A percentile compares a stretch with the other conserved stretches of the same genome.
These are phyloP conservation scores for Sporopachydermia cereana DNA, from an alignment of 1,139 yeast species.

Conservation along the genomic window DNA sequence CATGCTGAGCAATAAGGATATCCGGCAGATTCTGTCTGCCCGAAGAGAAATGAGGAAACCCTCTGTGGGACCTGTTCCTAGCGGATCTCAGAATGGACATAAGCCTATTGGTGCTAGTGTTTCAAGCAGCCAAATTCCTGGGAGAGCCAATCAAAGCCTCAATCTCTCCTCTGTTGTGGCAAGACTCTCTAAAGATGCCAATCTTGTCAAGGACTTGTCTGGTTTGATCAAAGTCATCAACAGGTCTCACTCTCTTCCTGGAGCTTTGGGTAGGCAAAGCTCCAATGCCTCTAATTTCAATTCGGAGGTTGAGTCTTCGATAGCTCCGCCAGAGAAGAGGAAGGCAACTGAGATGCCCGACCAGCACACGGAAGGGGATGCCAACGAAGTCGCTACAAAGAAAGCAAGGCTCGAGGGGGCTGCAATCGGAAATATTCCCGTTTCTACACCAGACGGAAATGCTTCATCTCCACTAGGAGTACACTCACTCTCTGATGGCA, in stretches of 20 bases:
- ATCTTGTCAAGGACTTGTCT: slow-evolving; percentile 5
- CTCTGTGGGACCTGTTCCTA: not conserved
- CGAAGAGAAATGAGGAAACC: not conserved
- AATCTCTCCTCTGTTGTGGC: not conserved
- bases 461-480: no score
- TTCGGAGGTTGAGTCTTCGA: not conserved
- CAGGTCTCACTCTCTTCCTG: not conserved
- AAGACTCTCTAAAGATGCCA: slow-evolving; percentile 5
- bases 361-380: not conserved
- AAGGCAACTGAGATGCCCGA: not conserved
- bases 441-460: no score
- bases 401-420: not conserved
- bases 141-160: not conserved
- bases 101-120: not conserved
- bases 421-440: not conserved
- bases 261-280: not conserved
- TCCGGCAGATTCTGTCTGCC: slow-evolving; percentile 3
- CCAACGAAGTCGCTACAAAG: not conserved
- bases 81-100: not conserved
- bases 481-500: not conserved
- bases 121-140: no score
- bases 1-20: slow-evolving; percentile 20
- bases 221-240: slow-evolving; percentile 3
- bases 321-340: not conserved
- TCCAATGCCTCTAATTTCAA: not conserved